Evolutionary conservation across 2,329 filamentous ascomycete species (phyloP), one percentile per base, ranked within the genome.

Genomic region (Nothophoma quercina): DNA sequence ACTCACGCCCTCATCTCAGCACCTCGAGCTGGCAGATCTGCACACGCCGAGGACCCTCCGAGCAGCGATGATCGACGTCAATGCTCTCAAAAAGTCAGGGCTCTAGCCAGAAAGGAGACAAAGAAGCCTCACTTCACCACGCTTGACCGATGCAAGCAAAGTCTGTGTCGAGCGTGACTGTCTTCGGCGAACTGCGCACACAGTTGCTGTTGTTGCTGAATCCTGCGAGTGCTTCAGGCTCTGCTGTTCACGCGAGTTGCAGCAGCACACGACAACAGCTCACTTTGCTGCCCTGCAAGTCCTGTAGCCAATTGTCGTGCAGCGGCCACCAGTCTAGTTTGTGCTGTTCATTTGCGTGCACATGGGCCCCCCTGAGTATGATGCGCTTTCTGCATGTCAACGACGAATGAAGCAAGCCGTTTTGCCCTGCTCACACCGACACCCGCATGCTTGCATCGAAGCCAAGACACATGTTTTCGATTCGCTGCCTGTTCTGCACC

Each of bases 301-400:
- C 9, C 34, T 47, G 19, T 39, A 36, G 29, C 42, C 42, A 52
- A 47, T 56, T 34, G 41, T 41, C 43, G 36, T 19, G 22, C 58
- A 21, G 34, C 58, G 52, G 58, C 41, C 32, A 21, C 60, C 57
- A 48, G 51, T 52, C 64, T 60, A 63, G 61, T 54, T 45, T 59
- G 41, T 56, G 45, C 58, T 59, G 54, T 68, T 71, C 68, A 73
- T 72, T 70, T 72, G 60, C 56, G 33, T 40, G 28, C 29, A 33
- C 69, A 55, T 55, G 68, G 64, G 18, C 46, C 62, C 67, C 48
- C 50, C 50, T 52, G 50, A 38, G 19, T 10, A 25, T 40, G 34
- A 44, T 51, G 40, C 22, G 28, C 34, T 45, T 13, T 40, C 28
- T 51, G 49, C 49, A 52, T 28, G 35, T 44, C 54, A 39, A 51